Conservation (phyloP, 2,329 filamentous ascomycete genomes). For the Cytospora piceicola region DNA sequence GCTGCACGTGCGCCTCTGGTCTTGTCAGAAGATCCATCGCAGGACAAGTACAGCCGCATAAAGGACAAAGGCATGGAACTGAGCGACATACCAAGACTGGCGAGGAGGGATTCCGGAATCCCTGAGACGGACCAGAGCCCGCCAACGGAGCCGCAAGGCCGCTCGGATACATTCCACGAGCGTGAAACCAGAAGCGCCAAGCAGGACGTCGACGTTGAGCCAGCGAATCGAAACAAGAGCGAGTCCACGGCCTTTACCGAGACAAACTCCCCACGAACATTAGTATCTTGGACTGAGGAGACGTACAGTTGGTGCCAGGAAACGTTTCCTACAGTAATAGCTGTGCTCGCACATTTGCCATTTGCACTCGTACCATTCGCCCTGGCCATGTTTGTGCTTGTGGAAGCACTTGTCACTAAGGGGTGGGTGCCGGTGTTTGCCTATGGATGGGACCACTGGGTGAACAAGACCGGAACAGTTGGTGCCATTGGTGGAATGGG, state of each 20-base stretch:
- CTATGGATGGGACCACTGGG: conserved; percentile 75
- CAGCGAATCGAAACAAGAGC: background rate
- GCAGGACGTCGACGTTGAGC: background rate
- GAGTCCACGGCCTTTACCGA: background rate
- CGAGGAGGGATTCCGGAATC: background rate
- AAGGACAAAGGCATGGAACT: conserved; percentile 32
- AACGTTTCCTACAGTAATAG: conserved; percentile 71
- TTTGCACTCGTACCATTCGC: conserved; percentile 72
- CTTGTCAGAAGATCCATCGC: background rate
- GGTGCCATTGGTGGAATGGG: conserved; percentile 74
- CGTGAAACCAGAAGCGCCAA: background rate
- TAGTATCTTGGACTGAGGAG: conserved; percentile 54
- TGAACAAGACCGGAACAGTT: conserved; percentile 68
- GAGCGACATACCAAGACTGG: background rate
- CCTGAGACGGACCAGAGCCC: background rate
- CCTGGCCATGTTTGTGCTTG: conserved; percentile 75
- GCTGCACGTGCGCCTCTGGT: background rate
- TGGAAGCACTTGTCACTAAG: conserved; percentile 72
- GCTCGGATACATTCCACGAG: background rate
- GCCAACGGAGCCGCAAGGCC: background rate
- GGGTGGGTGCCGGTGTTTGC: conserved; percentile 77
- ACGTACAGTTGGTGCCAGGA: conserved; percentile 64
- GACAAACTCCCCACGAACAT: conserved; percentile 44
- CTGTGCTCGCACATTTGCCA: conserved; percentile 68
- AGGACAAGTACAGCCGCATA: conserved; percentile 26